phyloP scores from a whole-genome alignment of 2,329 filamentous ascomycete genomes.

The Lojkania enalia region DNA sequence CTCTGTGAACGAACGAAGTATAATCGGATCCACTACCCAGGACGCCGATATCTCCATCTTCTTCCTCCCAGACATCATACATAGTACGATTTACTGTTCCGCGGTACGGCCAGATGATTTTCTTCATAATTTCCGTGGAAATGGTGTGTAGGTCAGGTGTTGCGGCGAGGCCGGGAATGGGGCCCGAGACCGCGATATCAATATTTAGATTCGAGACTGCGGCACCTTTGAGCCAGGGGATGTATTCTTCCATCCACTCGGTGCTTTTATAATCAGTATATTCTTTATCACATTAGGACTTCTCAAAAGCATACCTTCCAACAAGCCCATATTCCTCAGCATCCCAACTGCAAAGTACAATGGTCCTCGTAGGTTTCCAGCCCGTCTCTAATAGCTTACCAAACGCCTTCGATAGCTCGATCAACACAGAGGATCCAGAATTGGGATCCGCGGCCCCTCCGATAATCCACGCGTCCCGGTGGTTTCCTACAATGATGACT shows the following conservation, averaged over 20 bases:
- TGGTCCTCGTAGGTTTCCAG: constrained; percentile 57
- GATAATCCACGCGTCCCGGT: constrained; percentile 59
- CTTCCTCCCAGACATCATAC: constrained; percentile 50
- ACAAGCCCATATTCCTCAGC: constrained; percentile 47
- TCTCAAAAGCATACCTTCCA: constrained; percentile 28
- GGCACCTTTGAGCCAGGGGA: constrained; percentile 51
- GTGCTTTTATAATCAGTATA: constrained; percentile 33
- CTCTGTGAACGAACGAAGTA: constrained; percentile 52
- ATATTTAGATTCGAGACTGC: constrained; percentile 57
- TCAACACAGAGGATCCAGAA: constrained; percentile 53
- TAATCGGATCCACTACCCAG: constrained; percentile 54
- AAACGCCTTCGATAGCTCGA: constrained; percentile 56
- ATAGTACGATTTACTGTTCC: constrained; percentile 46
- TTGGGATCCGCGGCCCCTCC: constrained; percentile 59
- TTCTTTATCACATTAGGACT: not conserved
- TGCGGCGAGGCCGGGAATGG: constrained; percentile 43
- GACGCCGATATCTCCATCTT: constrained; percentile 45
- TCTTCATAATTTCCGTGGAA: constrained; percentile 44
- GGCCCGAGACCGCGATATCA: constrained; percentile 54
- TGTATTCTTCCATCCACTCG: constrained; percentile 56
- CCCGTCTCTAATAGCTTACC: constrained; percentile 52
- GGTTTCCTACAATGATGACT: constrained; percentile 57
- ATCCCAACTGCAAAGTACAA: constrained; percentile 51
- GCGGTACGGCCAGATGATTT: constrained; percentile 46
- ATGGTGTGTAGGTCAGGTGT: constrained; percentile 48